Evolutionary conservation across 441 rosid species (phyloP), one percentile per base, ranked within the genome.

Genomic region (Brassica hybrid): DNA sequence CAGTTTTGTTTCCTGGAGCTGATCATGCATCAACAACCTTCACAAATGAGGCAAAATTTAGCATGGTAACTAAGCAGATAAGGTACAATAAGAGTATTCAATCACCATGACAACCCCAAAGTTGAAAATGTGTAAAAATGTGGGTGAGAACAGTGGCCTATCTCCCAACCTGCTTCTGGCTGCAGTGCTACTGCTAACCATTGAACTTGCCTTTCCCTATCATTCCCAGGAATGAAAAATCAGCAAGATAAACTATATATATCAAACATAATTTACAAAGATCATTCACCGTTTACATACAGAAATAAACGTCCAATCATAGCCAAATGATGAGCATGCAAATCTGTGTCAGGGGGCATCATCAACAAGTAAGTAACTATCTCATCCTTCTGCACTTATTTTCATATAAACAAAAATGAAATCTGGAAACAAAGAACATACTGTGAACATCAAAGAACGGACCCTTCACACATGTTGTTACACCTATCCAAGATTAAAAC

Each of bases 1-100:
- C 87, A 54, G n/a, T n/a, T n/a, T n/a, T n/a, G 88, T 94, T 94
- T 79, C 98, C 98, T 43, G 97, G 97, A 80, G 98, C 97, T 79
- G 98, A 89, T 74, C 97, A 94, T 67, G 97, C 97, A 83, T 92
- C 97, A 82, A 91, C 83, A 82, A 91, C 97, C 96, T 91, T 84
- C 84, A 80, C 67, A 83, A 68, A 48, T 16, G 79, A 71, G 45
- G 48, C 16, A 52, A 65, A 45, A 25, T 10, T 12, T 41, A 77
- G 60, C 50, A 79, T 21, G 67, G 34, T 34, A 65, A 61, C 67
- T 67, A 59, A 14, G 65, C 45, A 64, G 81, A 71, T 38, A 76
- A 52, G 52, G 54, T 58, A 74, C 19, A 9, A 11, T 8, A 27
- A 25, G n/a, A 6, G 10, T 61, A 67, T 41, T 52, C 65, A 56